phyloP scores from a whole-genome alignment of 2,329 filamentous ascomycete species.

The Fusarium multiceps region DNA sequence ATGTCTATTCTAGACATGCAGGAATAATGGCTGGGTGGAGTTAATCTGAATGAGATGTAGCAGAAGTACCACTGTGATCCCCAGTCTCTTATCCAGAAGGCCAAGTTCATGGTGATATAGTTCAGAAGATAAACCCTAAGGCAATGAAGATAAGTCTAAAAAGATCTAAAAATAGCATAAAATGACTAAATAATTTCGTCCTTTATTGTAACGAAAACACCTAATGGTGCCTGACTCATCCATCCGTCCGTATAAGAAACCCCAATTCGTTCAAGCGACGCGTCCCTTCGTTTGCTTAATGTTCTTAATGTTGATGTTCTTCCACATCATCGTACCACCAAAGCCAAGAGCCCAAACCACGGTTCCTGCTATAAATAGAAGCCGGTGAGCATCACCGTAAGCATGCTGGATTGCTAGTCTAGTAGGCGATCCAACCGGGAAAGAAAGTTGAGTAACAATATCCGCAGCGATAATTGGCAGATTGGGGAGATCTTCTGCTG shows the following conservation, averaged over 20 bases:
- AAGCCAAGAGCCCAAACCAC: conserved; percentile 19
- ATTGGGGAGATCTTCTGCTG: conserved; percentile 45
- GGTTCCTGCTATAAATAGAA: conserved; percentile 21
- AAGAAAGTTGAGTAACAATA: conserved; percentile 18
- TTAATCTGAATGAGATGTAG: neutral
- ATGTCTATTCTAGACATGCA: neutral
- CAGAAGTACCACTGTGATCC: neutral
- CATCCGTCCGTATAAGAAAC: neutral
- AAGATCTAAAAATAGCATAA: neutral
- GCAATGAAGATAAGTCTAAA: too few species aligned
- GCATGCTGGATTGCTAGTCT: conserved; percentile 30
- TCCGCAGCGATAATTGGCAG: conserved; percentile 55
- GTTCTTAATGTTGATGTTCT: conserved; percentile 22
- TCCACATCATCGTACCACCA: conserved; percentile 14
- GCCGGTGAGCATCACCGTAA: conserved; percentile 25
- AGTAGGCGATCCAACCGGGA: conserved; percentile 19
- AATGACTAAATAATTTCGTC: neutral
- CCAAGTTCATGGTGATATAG: too few species aligned
- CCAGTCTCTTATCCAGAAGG: neutral
- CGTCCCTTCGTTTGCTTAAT: conserved; percentile 32
- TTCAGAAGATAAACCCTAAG: too few species aligned
- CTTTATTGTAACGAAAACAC: neutral
- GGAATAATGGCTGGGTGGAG: neutral
- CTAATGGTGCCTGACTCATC: neutral
- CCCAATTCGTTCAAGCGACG: neutral